phyloP scores from a whole-genome alignment of 176 grass and related monocot species.

The Saccharum officinarum region DNA sequence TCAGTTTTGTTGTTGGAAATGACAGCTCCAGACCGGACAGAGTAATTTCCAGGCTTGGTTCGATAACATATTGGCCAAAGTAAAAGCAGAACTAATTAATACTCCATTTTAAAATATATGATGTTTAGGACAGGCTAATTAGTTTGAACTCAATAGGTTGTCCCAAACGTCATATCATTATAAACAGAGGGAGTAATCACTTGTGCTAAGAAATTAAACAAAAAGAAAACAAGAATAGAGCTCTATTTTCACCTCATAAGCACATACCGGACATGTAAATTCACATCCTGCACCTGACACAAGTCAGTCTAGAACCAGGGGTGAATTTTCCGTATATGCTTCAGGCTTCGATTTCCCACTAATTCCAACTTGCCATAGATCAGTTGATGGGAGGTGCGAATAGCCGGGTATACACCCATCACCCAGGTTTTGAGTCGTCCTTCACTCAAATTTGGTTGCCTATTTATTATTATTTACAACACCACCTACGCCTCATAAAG shows the following conservation, averaged over 20 bases:
- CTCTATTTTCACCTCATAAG: background rate
- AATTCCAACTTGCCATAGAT: background rate
- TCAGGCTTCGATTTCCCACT: background rate
- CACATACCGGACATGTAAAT: background rate
- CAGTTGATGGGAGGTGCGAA: background rate
- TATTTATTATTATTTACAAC: background rate
- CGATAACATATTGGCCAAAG: background rate
- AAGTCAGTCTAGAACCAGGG: background rate
- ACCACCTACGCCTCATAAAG: background rate
- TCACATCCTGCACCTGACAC: background rate
- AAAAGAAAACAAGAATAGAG: too few species aligned
- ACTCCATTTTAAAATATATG: background rate
- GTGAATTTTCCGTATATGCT: background rate
- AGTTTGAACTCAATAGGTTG: background rate
- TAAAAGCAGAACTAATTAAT: background rate
- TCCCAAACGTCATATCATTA: background rate
- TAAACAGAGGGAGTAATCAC: background rate
- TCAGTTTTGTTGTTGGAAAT: background rate
- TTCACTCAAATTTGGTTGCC: background rate
- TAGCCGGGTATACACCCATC: background rate
- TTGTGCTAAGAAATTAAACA: too few species aligned
- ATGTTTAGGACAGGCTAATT: background rate
- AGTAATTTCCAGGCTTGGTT: background rate
- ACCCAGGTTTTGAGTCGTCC: background rate
- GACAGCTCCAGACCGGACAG: background rate